These are phyloP conservation scores for Acacia confusa DNA, from an alignment of 306 rosid genomes.

Conservation along the genomic window DNA sequence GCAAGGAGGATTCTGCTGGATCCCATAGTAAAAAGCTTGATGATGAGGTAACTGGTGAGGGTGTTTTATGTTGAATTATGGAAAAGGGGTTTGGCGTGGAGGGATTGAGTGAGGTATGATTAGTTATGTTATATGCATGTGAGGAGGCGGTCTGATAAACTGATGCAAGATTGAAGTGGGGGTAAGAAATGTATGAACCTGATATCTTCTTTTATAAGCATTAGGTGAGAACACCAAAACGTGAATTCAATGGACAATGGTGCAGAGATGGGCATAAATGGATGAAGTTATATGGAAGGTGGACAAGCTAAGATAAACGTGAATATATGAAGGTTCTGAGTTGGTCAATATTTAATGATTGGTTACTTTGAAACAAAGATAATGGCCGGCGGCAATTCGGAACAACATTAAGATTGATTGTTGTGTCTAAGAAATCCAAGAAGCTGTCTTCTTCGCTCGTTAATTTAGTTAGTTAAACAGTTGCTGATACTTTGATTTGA, in stretches of 20 bases:
- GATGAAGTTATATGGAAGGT: conserved; percentile 42
- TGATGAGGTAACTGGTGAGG: background rate
- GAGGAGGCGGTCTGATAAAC: conserved; percentile 18
- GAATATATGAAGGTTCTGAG: background rate
- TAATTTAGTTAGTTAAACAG: background rate
- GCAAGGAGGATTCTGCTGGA: conserved; percentile 43
- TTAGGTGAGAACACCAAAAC: background rate
- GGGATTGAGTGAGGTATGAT: conserved; percentile 17
- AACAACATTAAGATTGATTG: background rate
- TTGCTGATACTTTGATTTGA: background rate
- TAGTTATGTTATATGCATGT: conserved; percentile 33
- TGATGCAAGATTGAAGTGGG: conserved; percentile 40
- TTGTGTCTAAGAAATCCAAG: background rate
- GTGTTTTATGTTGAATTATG: conserved; percentile 21
- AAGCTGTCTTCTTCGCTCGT: conserved; percentile 33
- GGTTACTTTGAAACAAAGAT: background rate
- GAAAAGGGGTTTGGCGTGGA: conserved; percentile 30
- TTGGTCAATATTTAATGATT: background rate
- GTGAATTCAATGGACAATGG: background rate
- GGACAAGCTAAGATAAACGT: conserved; percentile 38
- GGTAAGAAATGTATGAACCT: conserved; percentile 49
- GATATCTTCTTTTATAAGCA: conserved; percentile 29
- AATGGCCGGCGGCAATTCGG: background rate
- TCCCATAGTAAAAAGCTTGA: conserved; percentile 39
- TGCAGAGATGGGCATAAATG: conserved; percentile 8